Base-by-base conservation (phyloP, 495 filamentous ascomycete species). In the Cercophora scortea region DNA sequence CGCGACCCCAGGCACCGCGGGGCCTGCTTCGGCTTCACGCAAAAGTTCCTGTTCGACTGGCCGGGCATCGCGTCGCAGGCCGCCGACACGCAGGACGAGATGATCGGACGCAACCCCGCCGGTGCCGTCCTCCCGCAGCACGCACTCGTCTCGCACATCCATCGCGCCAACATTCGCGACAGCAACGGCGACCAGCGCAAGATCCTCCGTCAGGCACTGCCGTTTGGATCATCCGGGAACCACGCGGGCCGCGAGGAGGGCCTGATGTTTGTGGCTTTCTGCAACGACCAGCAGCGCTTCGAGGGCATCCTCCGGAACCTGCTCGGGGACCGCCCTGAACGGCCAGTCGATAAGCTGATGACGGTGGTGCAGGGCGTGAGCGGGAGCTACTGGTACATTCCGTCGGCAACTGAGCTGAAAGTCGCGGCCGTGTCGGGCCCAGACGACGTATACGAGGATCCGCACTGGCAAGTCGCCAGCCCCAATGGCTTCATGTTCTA, bases 241-340 rank as follows among this genome's bases (percentile, higher is more conserved):
- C 44, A 47, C 15, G 44, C 44, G 19, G 51, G 55, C 32, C 58
- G 55, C 10, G 58, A 61, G 25, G 45, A 52, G 49, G 54, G 58
- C 47, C 1, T 57, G 35, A 61, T 61, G 58, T 61, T 61, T 47
- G 51, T 61, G 4, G 58, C 55, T 18, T 61, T 61, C 33, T 55
- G 52, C 49, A 61, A 61, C 32, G 58, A 61, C n/a, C 58, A 61
- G 49, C 32, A 53, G 34, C 54, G 58, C 6, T 58, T 61, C 38
- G 58, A 61, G 35, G 25, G 49, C 4, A 55, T 61, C 19, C 52
- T 61, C 7, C 19, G 46, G 8, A 57, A 54, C 49, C 53, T 61
- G 51, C 32, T 61, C 6, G 58, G 58, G 12, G 44, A 57, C 15
- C 45, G 39, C 10, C 51, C 51, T 0, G 55, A 61, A 36, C 42